Evolutionary conservation across 202 grass and related monocot genomes (phyloP).

Genomic region (Eragrostis tef): DNA sequence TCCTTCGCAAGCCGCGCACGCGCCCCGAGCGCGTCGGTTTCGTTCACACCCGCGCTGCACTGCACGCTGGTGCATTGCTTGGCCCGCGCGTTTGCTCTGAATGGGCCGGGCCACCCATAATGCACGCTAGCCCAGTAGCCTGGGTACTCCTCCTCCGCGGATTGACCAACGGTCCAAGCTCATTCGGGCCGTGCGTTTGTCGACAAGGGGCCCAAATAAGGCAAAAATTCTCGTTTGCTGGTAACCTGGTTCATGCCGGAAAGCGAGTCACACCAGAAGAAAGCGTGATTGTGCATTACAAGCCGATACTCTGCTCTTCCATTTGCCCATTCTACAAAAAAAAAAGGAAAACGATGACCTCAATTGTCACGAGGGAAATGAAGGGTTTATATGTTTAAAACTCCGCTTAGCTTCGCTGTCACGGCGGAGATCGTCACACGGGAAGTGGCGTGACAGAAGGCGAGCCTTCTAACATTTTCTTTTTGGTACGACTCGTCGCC

Average conservation of each 20-base stretch:
- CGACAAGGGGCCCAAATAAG: background rate
- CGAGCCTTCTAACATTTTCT: background rate
- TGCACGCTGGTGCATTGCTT: too few species aligned
- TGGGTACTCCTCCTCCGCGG: background rate
- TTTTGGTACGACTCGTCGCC: background rate
- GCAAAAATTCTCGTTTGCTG: background rate
- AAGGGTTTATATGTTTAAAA: too few species aligned
- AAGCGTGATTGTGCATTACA: background rate
- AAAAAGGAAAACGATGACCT: background rate
- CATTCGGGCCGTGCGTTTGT: too few species aligned
- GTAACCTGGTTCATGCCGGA: background rate
- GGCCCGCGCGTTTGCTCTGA: background rate
- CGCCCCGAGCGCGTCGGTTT: slow-evolving; percentile 3
- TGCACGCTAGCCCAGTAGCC: background rate
- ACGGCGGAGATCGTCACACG: background rate
- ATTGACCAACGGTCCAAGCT: background rate
- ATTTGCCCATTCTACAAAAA: background rate
- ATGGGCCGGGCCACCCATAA: background rate
- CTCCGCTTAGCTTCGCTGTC: too few species aligned
- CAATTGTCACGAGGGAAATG: background rate
- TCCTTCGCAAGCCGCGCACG: slow-evolving; percentile 43
- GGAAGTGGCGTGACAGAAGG: background rate
- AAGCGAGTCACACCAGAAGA: too few species aligned
- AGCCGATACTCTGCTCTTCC: background rate
- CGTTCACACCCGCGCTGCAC: background rate